Conservation (phyloP, 2,329 filamentous ascomycete species). For the Berkeleyomyces rouxiae region DNA sequence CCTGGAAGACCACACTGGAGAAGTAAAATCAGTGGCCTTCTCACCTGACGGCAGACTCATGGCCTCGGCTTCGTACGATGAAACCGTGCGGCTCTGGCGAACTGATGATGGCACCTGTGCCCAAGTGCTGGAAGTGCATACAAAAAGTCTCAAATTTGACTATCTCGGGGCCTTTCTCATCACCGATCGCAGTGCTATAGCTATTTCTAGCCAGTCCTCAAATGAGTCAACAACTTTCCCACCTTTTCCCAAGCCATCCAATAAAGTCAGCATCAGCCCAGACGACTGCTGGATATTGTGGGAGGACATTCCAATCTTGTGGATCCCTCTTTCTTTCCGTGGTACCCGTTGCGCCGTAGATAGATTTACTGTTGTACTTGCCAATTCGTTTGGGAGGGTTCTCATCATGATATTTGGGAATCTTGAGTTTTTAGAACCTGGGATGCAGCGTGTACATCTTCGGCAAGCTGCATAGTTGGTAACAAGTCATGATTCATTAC, state of each 20-base stretch:
- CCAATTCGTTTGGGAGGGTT: neutral
- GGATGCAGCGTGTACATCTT: too few relatives aligned
- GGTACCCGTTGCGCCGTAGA: too few relatives aligned
- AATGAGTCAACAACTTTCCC: neutral
- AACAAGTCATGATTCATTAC: too few relatives aligned
- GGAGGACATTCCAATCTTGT: neutral
- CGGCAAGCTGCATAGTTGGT: too few relatives aligned
- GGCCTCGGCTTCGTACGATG: neutral
- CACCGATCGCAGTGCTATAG: neutral
- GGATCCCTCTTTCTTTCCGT: neutral
- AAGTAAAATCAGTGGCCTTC: constrained; percentile 8
- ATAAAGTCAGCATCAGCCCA: neutral
- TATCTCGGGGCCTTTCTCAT: neutral
- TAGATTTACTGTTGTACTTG: neutral
- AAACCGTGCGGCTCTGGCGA: neutral
- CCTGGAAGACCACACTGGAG: neutral
- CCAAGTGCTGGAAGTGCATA: neutral
- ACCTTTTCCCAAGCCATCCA: neutral
- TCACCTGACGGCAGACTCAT: constrained; percentile 2
- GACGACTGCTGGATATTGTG: neutral
- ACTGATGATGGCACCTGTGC: neutral
- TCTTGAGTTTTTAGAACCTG: too few relatives aligned
- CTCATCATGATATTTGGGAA: neutral
- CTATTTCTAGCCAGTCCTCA: neutral
- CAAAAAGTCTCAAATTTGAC: neutral